Evolutionary conservation across 768 basidiomycete genomes (phyloP).

Genomic region (Lactarius trivialis): DNA sequence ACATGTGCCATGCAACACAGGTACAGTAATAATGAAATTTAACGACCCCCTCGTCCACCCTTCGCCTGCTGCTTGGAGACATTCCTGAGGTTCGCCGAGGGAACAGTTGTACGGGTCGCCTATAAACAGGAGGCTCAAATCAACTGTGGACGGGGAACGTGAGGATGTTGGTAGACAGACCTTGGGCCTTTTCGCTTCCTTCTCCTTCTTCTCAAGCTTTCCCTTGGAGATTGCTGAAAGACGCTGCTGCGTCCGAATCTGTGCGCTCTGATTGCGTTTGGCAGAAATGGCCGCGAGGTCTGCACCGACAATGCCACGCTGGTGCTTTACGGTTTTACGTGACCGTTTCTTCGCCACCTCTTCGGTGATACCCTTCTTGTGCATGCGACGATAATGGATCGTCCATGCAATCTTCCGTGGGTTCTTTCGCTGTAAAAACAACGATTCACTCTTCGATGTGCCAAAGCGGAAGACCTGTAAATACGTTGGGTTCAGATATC

Average conservation of each 20-base stretch:
- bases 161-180: conserved; percentile 34
- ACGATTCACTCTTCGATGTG: conserved; percentile 86
- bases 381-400: conserved; percentile 87
- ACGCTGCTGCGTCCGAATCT: conserved; percentile 73
- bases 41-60: conserved; percentile 77
- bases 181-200: conserved; percentile 87
- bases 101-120: conserved; percentile 48
- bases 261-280: conserved; percentile 86
- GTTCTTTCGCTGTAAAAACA: conserved; percentile 99
- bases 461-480: conserved; percentile 91
- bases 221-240: conserved; percentile 87
- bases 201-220: conserved; percentile 95
- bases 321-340: conserved; percentile 93
- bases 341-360: conserved; percentile 99
- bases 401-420: conserved; percentile 99
- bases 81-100: conserved; percentile 57
- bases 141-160: background rate
- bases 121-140: conserved; percentile 26
- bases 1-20: conserved; percentile 15
- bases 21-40: conserved; percentile 26
- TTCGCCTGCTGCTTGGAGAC: conserved; percentile 97
- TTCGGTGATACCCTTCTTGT: conserved; percentile 99
- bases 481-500: background rate
- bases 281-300: conserved; percentile 89
- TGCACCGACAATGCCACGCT: conserved; percentile 97